Evolutionary conservation across 140 eudicot genomes (phyloP).

Genomic region (Senecio squalidus): DNA sequence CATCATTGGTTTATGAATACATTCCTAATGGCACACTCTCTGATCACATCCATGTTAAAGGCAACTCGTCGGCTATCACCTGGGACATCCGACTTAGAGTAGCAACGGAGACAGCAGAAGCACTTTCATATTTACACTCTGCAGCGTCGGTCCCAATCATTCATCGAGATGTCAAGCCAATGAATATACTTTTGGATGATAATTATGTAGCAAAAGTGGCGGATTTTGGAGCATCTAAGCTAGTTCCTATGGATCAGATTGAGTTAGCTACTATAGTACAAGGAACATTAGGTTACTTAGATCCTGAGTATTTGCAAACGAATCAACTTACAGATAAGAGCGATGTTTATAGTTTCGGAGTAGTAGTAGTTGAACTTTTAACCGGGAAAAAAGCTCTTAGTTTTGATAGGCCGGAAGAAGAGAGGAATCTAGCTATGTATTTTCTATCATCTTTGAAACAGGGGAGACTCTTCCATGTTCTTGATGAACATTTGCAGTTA

Average conservation of each 20-base stretch:
- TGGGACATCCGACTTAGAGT: slow-evolving; percentile 29
- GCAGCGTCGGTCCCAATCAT: slow-evolving; percentile 29
- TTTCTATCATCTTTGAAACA: slow-evolving; percentile 15
- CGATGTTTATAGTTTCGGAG: slow-evolving; percentile 36
- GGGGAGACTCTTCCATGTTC: slow-evolving; percentile 14
- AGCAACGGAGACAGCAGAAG: slow-evolving; percentile 24
- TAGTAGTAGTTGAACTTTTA: no score
- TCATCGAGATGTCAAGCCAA: slow-evolving; percentile 31
- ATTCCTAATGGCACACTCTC: slow-evolving; percentile 27
- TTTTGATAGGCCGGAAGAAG: no score
- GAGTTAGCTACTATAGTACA: no score
- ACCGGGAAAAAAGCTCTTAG: slow-evolving; percentile 17
- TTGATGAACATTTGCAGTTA: slow-evolving; percentile 16
- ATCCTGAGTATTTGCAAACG: no score
- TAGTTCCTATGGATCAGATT: slow-evolving; percentile 28
- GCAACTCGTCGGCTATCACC: slow-evolving; percentile 5
- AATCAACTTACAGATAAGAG: no score
- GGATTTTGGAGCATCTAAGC: slow-evolving; percentile 38
- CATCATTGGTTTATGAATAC: slow-evolving; percentile 27
- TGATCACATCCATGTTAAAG: slow-evolving; percentile 24
- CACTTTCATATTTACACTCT: slow-evolving; percentile 31
- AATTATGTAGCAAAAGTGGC: slow-evolving; percentile 31
- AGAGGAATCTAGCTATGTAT: slow-evolving; percentile 21
- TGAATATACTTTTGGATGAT: slow-evolving; percentile 32
- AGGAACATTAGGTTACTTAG: no score